Evolutionary conservation across 116 monocot species (phyloP), one percentile per base, ranked within the genome.

Genomic region (Papilionanthe hybrid): DNA sequence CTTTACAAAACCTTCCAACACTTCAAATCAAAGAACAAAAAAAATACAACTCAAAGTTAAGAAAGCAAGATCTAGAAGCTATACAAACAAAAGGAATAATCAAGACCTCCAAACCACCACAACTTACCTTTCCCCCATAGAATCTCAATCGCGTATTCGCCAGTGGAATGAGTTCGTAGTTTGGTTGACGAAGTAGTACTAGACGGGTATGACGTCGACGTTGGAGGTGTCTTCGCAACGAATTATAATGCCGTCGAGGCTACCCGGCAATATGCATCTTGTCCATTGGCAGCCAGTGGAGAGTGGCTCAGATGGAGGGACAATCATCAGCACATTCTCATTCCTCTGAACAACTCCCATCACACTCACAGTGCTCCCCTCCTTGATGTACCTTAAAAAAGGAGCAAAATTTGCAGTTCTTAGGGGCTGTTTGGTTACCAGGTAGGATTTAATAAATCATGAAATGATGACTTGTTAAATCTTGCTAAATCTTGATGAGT

Each of bases 361-460:
- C 18, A 88, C 82, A 27, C 88, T 85, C 44, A 81, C 85, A n/a
- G 79, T 82, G 55, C 85, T 85, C 23, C 88, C 88, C 45, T 88
- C 88, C 72, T 84, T 88, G 60, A 88, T 82, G 66, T 88, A 88
- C 85, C 88, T 88, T 50, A 20, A 78, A 19, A 6, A 19, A 7
- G 2, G 7, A 19, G 0, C 42, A 43, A 30, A 73, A 43, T n/a
- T n/a, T n/a, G 4, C 7, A 73, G 73, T 7, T 20, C 42, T 73
- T 25, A 69, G 15, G 69, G 32, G 5, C 3, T 25, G 10, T 5
- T 29, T 30, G 69, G 69, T 15, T 69, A 13, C 17, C 17, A 0
- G 3, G 17, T 17, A 30, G 8, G 32, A 37, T 17, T 69, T 63
- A 63, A 1, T 18, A 56, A 56, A 56, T 56, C 19, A 15, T n/a